Evolutionary conservation across 148 eudicot species (phyloP), one percentile per base, ranked within the genome.

Genomic region (Rhododendron ovatum): DNA sequence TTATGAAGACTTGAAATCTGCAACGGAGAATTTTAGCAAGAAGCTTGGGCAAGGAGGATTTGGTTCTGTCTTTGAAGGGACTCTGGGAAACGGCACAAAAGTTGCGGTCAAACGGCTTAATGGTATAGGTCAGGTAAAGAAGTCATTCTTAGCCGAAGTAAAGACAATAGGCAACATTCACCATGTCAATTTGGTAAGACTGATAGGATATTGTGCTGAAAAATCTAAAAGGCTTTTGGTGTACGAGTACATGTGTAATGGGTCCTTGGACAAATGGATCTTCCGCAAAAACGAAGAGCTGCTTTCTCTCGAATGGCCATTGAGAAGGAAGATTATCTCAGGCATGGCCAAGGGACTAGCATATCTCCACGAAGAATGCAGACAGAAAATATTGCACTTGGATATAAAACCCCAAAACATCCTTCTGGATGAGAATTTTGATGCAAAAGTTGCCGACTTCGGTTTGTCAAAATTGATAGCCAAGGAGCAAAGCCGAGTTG

Each of bases 51-150:
- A 87, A 39, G 83, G 73, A 50, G 82, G 51, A 63, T 86, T 80
- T 33, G 78, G 87, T 75, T 76, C 59, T 30, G 81, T 73, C 57
- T 65, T 76, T 12, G 74, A 77, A 30, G 77, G 81, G 39, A 84
- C 47, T 6, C 24, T 84, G 55, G 30, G 20, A 26, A 57, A 84
- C 35, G 86, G 86, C 80, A 45, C 80, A 15, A 84, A 84, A 84
- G 22, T 84, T 47, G 81, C 55, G 2, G 81, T 78, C 11, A 78
- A 45, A 48, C 22, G 0, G 12, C 81, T 78, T 55, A 22, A 45
- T 8, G 51, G 51, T 39, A 17, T 78, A 78, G 81, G 51, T 4
- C 53, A 39, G 22, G 33, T 39, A 41, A 41, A 41, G 43, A 41
- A 41, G 43, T 41, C 43, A 41, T 41, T 5, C 43, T 41, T 41